Conservation (phyloP, 2,329 filamentous ascomycete genomes). For the Talaromyces sp. region DNA sequence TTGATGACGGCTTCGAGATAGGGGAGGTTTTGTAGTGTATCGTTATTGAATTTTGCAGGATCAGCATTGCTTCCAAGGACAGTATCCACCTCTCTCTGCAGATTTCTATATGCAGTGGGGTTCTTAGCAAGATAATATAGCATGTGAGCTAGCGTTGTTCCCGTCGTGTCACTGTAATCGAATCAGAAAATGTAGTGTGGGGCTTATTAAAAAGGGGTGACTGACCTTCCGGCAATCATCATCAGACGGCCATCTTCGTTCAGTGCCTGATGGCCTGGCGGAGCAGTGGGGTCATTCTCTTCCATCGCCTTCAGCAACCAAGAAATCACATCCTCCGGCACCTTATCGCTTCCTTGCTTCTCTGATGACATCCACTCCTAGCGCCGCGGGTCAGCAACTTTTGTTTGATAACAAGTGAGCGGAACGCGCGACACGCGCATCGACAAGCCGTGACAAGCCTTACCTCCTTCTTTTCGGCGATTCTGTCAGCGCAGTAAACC, state of each 20-base stretch:
- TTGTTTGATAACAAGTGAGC: no score
- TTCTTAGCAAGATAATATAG: slow-evolving; percentile 8
- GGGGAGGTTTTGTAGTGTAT: not conserved
- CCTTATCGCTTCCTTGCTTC: not conserved
- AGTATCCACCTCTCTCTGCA: slow-evolving; percentile 6
- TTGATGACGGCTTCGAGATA: slow-evolving; percentile 9
- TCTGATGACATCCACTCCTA: not conserved
- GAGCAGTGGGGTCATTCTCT: slow-evolving; percentile 40
- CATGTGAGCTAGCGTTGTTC: slow-evolving; percentile 1
- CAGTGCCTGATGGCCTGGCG: slow-evolving; percentile 25
- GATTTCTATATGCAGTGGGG: not conserved
- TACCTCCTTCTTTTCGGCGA: slow-evolving; percentile 1
- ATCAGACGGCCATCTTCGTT: slow-evolving; percentile 11
- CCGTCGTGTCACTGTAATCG: slow-evolving; percentile 8
- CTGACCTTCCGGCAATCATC: slow-evolving; percentile 9
- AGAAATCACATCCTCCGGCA: slow-evolving; percentile 40
- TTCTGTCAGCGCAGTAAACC: not conserved
- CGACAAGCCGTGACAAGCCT: no score
- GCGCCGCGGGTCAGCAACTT: not conserved
- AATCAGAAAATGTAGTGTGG: not conserved
- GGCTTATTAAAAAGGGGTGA: not conserved
- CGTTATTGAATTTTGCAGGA: not conserved
- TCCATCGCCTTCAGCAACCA: slow-evolving; percentile 45
- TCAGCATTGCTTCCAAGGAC: not conserved
- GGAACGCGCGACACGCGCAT: no score